Base-by-base conservation (phyloP, 169 alveolate species). In the Cryptosporidium andersoni region DNA sequence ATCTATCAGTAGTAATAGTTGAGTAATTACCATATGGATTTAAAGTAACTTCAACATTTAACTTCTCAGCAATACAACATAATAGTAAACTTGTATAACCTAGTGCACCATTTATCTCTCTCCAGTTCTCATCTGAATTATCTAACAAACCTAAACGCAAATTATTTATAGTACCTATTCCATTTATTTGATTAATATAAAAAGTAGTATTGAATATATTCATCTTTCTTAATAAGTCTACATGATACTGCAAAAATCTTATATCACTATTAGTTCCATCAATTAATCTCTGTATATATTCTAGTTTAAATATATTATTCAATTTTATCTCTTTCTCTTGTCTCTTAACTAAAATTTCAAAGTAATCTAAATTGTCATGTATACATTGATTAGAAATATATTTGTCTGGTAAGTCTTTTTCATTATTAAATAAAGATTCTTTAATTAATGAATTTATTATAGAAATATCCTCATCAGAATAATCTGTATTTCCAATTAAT, bases 1-100 rank as follows among this genome's bases (percentile, higher is more conserved):
- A 25, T 25, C 25, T 25, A 25, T 25, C 25, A 25, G 25, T 64
- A 25, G 25, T 64, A 9, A 67, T 67, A n/a, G 82, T 67, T 3
- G 82, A 67, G 51, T 67, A 67, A 43, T 65, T 67, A 37, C 82
- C 82, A 14, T 36, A 52, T 12, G 82, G 82, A 12, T 53, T 40
- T 4, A 67, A 52, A 14, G 58, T 40, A 40, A 39, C 40, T 40
- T 45, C 36, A 7, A 67, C 43, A 25, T 67, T 55, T 40, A 52
- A 48, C n/a, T 63, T 58, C 2, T 67, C 82, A 8, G 55, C 37
- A 52, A 67, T 67, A 11, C 43, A 52, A 14, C 43, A 9, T 12
- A 67, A 52, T 9, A 67, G 52, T 52, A 67, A 37, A 42, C 66
- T 51, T 4, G 65, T 51, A 8, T 12, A 45, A 8, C 82, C 82